A percentile compares a stretch with the other conserved stretches of the same genome.
phyloP scores from a whole-genome alignment of 1,284 basidiomycete species.

The Melampsora larici-populina region DNA sequence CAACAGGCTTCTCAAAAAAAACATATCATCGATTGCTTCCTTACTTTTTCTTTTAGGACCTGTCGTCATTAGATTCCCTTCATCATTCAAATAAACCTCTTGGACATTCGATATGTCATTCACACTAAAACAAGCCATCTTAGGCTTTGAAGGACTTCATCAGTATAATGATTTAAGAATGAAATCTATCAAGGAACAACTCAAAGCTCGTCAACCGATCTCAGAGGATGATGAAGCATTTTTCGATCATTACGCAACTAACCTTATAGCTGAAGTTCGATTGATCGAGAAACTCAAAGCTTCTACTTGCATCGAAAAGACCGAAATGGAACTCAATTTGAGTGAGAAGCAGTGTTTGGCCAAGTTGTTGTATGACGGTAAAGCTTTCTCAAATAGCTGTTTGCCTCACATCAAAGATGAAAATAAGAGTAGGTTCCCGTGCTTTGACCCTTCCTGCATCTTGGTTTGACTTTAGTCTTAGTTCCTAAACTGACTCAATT shows the following conservation, averaged over 20 bases:
- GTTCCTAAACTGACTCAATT: too few relatives aligned
- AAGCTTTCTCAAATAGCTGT: neutral
- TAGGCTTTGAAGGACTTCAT: neutral
- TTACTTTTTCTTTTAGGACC: too few relatives aligned
- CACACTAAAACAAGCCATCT: too few relatives aligned
- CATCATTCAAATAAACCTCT: too few relatives aligned
- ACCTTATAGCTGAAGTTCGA: neutral
- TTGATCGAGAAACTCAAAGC: neutral
- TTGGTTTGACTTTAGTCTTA: too few relatives aligned
- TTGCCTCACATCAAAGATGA: too few relatives aligned
- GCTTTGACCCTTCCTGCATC: too few relatives aligned
- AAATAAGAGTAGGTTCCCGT: too few relatives aligned
- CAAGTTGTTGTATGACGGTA: neutral
- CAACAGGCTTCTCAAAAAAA: too few relatives aligned
- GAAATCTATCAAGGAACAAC: constrained; percentile 16
- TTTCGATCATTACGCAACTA: constrained; percentile 16
- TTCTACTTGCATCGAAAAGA: neutral
- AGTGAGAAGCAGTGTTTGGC: neutral
- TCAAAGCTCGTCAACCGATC: neutral
- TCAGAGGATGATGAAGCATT: constrained; percentile 14
- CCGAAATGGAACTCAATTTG: neutral
- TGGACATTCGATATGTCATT: too few relatives aligned
- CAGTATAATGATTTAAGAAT: neutral
- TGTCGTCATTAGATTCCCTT: too few relatives aligned
- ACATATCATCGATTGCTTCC: too few relatives aligned